These are phyloP conservation scores for Ramicandelaber brevisporus DNA, from an alignment of 192 early-diverging fungal species.

Conservation along the genomic window DNA sequence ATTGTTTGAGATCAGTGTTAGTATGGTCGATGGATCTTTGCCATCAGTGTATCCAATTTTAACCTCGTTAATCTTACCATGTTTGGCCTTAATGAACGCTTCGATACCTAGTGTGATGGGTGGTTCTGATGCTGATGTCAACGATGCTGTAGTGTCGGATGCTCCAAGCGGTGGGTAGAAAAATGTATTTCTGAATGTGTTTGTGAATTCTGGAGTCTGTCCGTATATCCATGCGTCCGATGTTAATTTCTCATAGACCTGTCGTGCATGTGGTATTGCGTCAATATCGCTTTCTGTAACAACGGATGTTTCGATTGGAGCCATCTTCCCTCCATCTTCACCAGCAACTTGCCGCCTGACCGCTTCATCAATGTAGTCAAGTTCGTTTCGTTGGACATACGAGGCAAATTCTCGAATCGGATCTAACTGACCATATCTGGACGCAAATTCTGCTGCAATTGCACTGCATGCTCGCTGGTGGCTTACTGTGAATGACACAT, in stretches of 20 bases:
- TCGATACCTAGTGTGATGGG: too few relatives aligned
- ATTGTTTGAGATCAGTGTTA: too few relatives aligned
- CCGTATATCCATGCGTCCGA: conserved; percentile 79
- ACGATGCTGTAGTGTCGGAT: too few relatives aligned
- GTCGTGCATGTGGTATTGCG: conserved; percentile 4
- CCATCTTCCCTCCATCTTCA: conserved; percentile 5
- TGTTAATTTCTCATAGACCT: conserved; percentile 18
- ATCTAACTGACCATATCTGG: conserved; percentile 23
- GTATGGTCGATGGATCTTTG: too few relatives aligned
- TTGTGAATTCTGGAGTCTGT: conserved; percentile 72
- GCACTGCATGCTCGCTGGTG: conserved; percentile 63
- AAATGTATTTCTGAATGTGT: conserved; percentile 12
- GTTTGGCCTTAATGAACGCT: too few relatives aligned
- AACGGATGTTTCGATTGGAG: conserved; percentile 9
- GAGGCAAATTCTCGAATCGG: too few relatives aligned
- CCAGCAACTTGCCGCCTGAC: conserved; percentile 4
- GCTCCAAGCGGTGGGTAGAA: too few relatives aligned
- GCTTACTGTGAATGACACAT: conserved; percentile 56
- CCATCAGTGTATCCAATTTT: too few relatives aligned
- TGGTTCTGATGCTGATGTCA: too few relatives aligned
- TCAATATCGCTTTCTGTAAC: conserved; percentile 4
- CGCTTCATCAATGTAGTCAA: neutral
- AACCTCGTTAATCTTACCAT: too few relatives aligned
- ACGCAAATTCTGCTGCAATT: conserved; percentile 39
- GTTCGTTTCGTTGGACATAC: too few relatives aligned